Evolutionary conservation across 345 rosid species (phyloP), one percentile per base, ranked within the genome.

Genomic region (Melaleuca alternifolia): DNA sequence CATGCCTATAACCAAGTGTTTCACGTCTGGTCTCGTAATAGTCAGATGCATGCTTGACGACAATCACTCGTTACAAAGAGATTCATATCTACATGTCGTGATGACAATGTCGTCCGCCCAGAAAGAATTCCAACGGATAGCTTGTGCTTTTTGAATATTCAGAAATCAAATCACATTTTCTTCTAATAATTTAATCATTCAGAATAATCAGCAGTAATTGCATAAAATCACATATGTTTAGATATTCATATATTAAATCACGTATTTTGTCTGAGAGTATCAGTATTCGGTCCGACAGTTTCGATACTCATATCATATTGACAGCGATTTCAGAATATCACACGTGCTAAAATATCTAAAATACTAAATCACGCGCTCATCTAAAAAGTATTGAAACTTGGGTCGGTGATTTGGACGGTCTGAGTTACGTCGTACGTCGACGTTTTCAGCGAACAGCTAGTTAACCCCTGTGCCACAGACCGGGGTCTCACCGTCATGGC

Each of bases 161-260:
- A 18, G 18, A 18, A 16, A 53, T 53, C 18, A 53, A 54, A 54
- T 7, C 24, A 2, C 23, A 8, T 8, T 16, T 53, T 53, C 4
- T 2, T 53, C 3, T 6, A 0, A 14, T 14, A 51, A 13, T 51
- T 51, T 14, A 14, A 51, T 51, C 41, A n/a, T 53, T 18, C 6
- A 53, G 2, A 18, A 53, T 4, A 2, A 9, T 2, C 6, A 4
- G 0, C 18, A 53, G 23, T 53, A 0, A 2, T 53, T 53, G 3
- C 23, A 16, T 23, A 18, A 18, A 53, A 6, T 53, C 23, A 16
- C 10, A 18, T 6, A 6, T 30, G 15, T 30, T 18, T 16, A 2
- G 33, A 30, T 30, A 30, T 15, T 65, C 15, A 65, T 8, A 16
- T 33, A 33, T 33, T 2, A 30, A 33, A 51, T 51, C 13, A 51